Evolutionary conservation across 495 filamentous ascomycete genomes (phyloP).

Genomic region (Cenococcum geophilum): DNA sequence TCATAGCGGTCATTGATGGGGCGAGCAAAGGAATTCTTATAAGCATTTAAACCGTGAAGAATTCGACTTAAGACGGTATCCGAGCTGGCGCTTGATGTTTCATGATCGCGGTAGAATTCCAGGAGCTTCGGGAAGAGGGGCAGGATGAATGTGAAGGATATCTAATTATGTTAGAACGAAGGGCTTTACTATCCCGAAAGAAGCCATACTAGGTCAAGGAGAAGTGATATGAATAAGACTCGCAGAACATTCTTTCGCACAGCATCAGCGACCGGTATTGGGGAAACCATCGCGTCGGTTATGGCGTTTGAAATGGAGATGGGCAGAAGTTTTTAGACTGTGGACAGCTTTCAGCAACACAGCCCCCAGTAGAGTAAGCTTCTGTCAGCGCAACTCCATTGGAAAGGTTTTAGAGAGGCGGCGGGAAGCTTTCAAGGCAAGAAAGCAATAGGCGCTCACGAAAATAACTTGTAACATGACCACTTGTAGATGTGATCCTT

Average conservation of each 20-base stretch:
- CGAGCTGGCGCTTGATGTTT: constrained; percentile 50
- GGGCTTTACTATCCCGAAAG: constrained; percentile 1
- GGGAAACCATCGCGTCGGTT: neutral
- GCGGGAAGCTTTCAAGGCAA: too few species aligned
- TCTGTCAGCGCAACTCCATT: too few species aligned
- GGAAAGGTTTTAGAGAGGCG: too few species aligned
- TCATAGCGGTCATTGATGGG: constrained; percentile 96
- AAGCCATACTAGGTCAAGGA: constrained; percentile 59
- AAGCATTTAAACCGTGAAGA: constrained; percentile 79
- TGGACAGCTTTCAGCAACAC: too few species aligned
- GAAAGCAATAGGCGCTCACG: too few species aligned
- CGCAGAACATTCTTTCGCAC: constrained; percentile 70
- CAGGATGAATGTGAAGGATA: constrained; percentile 95
- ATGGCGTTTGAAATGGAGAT: neutral
- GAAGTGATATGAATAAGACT: constrained; percentile 66
- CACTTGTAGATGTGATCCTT: too few species aligned
- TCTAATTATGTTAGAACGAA: constrained; percentile 41
- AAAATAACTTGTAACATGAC: too few species aligned
- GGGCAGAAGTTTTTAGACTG: too few species aligned
- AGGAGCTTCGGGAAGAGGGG: constrained; percentile 91
- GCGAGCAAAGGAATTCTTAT: constrained; percentile 87
- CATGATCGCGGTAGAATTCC: constrained; percentile 81
- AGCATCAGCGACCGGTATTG: constrained; percentile 6
- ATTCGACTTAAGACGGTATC: constrained; percentile 67
- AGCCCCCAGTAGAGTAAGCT: too few species aligned